Base-by-base conservation (phyloP, 192 early-diverging fungal species). In the Gonapodya sp. region DNA sequence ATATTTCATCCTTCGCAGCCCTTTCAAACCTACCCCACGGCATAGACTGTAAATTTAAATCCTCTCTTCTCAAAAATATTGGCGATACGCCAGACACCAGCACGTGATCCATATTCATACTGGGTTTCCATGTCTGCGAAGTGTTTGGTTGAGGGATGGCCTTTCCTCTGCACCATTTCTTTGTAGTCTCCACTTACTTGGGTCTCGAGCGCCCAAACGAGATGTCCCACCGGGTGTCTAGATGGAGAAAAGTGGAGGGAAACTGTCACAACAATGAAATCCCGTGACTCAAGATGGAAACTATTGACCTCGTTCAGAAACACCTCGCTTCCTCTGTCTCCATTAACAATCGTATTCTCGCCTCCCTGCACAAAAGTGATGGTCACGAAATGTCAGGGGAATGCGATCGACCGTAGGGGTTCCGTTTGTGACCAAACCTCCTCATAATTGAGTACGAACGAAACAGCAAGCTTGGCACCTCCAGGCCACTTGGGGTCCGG, bases 31-130 rank as follows among this genome's bases (percentile, higher is more conserved):
- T 64, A 64, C 46, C 87, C 87, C 32, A 89, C 87, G 36, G 87
- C 87, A 81, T 89, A 89, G 80, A 86, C 86, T 35, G 87, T 88
- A 78, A 88, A 88, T 72, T 85, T 84, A 81, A 82, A 84, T 2
- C 36, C 34, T 1, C 46, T 24, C 36, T 82, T 32, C 2, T 80
- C 78, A 80, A 89, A 89, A 18, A 88, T 34, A 32, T 81, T 37
- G 35, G 86, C 36, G 78, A 89, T 83, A 1, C 89, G 80, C 84
- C 87, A 86, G 14, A 89, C 85, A 33, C 89, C 89, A 34, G 78
- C 82, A 0, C 89, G 86, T 0, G 87, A 84, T 24, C 89, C 89
- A 79, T 89, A 89, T 74, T 89, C 89, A 83, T 86, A 89, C 79
- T 87, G 85, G 18, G 87, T 86, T 73, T 87, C 82, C 36, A 36